These are phyloP conservation scores for Rhynchospora breviuscula DNA, from an alignment of 176 grass and related monocot species.

Conservation along the genomic window DNA sequence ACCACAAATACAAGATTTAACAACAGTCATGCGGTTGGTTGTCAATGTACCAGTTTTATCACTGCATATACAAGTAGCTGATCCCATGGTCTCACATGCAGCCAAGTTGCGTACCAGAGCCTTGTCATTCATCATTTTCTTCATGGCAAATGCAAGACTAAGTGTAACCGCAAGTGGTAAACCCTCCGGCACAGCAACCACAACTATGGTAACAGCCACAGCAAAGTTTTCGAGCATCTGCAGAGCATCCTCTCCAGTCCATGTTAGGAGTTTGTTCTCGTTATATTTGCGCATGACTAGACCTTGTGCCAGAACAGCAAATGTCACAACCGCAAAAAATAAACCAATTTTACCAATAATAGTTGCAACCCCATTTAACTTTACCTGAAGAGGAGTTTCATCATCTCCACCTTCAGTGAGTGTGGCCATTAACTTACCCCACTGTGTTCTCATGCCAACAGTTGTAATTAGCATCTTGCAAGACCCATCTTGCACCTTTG, in stretches of 20 bases:
- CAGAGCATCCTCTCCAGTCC: constrained; percentile 83
- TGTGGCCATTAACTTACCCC: constrained; percentile 95
- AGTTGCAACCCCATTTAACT: constrained; percentile 52
- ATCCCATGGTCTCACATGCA: constrained; percentile 99
- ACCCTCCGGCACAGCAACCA: constrained; percentile 96
- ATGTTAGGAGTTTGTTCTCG: constrained; percentile 38
- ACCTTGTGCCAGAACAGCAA: constrained; percentile 76
- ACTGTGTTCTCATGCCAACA: constrained; percentile 93
- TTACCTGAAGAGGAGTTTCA: constrained; percentile 90
- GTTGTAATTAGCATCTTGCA: constrained; percentile 91
- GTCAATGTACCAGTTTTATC: constrained; percentile 96
- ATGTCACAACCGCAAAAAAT: constrained; percentile 93
- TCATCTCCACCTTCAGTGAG: constrained; percentile 96
- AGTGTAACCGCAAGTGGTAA: constrained; percentile 92
- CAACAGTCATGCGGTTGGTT: constrained; percentile 94
- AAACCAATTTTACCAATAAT: constrained; percentile 92
- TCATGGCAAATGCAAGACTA: constrained; percentile 97
- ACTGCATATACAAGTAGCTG: constrained; percentile 90
- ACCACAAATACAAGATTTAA: constrained; percentile 79
- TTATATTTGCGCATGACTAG: constrained; percentile 52
- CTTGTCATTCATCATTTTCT: constrained; percentile 99
- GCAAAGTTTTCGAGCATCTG: constrained; percentile 84
- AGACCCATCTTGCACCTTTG: constrained; percentile 88
- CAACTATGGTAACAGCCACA: constrained; percentile 95
- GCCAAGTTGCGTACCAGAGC: constrained; percentile 82